A percentile compares a stretch with the other conserved stretches of the same genome.
phyloP scores from a whole-genome alignment of 345 rosid species.

The Brassica incana region DNA sequence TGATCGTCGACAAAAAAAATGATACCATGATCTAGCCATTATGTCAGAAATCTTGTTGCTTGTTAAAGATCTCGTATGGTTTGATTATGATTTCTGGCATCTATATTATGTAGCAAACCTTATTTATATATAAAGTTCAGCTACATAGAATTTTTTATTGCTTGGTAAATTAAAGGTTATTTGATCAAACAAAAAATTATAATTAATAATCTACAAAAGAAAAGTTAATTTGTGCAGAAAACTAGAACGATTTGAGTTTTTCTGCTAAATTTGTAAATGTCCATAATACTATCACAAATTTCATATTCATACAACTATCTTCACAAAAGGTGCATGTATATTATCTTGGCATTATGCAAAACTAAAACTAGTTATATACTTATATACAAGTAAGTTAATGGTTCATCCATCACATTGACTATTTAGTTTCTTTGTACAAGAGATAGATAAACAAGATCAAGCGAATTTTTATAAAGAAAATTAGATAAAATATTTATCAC shows the following conservation, averaged over 20 bases:
- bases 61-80: not conserved
- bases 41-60: not conserved
- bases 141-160: not conserved
- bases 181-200: not conserved
- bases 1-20: no score
- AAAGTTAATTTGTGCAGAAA: not conserved
- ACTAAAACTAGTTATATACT: not conserved
- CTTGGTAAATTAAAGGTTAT: not conserved
- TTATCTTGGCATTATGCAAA: not conserved
- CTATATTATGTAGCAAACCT: not conserved
- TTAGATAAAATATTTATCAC: not conserved
- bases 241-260: not conserved
- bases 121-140: not conserved
- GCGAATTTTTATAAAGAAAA: not conserved
- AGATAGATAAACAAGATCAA: not conserved
- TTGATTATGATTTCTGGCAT: not conserved
- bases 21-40: not conserved
- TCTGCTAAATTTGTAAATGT: not conserved
- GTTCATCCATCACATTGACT: not conserved
- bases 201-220: not conserved
- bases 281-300: not conserved
- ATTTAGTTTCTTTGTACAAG: not conserved
- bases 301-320: not conserved
- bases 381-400: not conserved
- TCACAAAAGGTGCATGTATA: not conserved